Conservation (phyloP, 1,284 basidiomycete genomes). For the Anthracocystis walkeri region DNA sequence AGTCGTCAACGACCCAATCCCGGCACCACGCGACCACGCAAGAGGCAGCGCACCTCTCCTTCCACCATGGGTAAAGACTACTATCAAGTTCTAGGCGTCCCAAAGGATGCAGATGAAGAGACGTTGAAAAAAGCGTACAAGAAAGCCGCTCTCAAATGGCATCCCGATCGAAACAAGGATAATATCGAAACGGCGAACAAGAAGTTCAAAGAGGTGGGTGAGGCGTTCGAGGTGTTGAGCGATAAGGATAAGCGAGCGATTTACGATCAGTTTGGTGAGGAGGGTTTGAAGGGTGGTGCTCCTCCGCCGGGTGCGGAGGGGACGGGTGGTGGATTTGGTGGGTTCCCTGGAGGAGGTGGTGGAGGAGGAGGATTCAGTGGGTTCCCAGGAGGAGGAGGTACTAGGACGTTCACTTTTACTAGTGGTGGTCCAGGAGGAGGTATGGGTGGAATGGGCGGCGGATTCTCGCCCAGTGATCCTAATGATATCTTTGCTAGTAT, state of each 20-base stretch:
- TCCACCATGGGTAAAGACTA: slow-evolving; percentile 67
- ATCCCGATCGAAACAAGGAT: slow-evolving; percentile 88
- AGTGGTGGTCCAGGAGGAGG: slow-evolving; percentile 34
- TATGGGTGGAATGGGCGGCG: slow-evolving; percentile 54
- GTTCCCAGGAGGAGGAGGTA: slow-evolving; percentile 37
- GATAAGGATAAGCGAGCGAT: slow-evolving; percentile 92
- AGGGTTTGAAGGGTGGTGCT: slow-evolving; percentile 81
- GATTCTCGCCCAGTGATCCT: slow-evolving; percentile 76
- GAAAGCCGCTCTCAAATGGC: slow-evolving; percentile 81
- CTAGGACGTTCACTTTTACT: slow-evolving; percentile 58
- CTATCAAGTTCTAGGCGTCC: slow-evolving; percentile 67
- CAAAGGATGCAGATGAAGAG: slow-evolving; percentile 65
- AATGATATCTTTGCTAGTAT: slow-evolving; percentile 87
- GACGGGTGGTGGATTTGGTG: slow-evolving; percentile 58
- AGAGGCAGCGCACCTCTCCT: slow-evolving; percentile 33
- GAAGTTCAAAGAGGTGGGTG: slow-evolving; percentile 96
- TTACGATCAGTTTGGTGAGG: slow-evolving; percentile 96
- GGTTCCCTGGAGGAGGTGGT: slow-evolving; percentile 46
- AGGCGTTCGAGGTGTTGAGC: slow-evolving; percentile 95
- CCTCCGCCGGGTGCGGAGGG: slow-evolving; percentile 68
- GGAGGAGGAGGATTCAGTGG: slow-evolving; percentile 20
- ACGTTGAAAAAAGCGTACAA: slow-evolving; percentile 68
- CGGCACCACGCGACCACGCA: slow-evolving; percentile 18
- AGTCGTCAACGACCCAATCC: background rate
- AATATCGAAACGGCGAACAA: slow-evolving; percentile 80